phyloP scores from a whole-genome alignment of 352 stramenopile genomes.

The Vaucheria bursata region DNA sequence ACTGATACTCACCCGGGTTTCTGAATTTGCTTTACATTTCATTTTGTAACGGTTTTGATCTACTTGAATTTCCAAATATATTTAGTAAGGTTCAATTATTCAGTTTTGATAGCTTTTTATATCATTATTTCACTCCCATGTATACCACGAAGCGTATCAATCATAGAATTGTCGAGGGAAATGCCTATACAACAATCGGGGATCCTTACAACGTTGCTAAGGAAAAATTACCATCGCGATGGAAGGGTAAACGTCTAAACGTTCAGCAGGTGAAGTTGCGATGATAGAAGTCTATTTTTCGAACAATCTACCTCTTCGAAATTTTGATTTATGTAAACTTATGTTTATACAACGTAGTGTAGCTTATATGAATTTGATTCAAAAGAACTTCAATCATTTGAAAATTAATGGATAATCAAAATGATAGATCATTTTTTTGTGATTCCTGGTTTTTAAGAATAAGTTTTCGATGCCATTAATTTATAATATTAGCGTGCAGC shows the following conservation, averaged over 20 bases:
- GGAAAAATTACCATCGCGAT: conserved; percentile 26
- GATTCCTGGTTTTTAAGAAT: not conserved
- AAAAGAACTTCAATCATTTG: not conserved
- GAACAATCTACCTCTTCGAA: conserved; percentile 11
- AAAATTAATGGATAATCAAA: not conserved
- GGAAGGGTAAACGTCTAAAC: conserved; percentile 45
- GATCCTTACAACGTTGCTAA: conserved; percentile 44
- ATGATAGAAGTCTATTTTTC: conserved; percentile 11
- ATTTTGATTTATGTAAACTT: not conserved
- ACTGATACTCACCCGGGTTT: too few species aligned
- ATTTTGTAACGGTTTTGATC: too few species aligned
- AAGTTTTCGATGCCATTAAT: too few species aligned
- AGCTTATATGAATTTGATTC: not conserved
- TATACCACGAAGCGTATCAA: conserved; percentile 46
- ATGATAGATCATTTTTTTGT: not conserved
- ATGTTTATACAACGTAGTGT: not conserved
- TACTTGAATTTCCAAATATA: too few species aligned
- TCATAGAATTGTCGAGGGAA: conserved; percentile 47
- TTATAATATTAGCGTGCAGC: too few species aligned
- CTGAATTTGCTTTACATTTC: too few species aligned
- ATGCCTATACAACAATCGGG: conserved; percentile 47
- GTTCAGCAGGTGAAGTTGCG: conserved; percentile 17
- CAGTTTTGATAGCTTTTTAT: too few species aligned
- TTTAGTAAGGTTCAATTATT: too few species aligned
- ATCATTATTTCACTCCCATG: too few species aligned